These are phyloP conservation scores for Phylloporus sp. DNA, from an alignment of 1,284 basidiomycete species.

Conservation along the genomic window DNA sequence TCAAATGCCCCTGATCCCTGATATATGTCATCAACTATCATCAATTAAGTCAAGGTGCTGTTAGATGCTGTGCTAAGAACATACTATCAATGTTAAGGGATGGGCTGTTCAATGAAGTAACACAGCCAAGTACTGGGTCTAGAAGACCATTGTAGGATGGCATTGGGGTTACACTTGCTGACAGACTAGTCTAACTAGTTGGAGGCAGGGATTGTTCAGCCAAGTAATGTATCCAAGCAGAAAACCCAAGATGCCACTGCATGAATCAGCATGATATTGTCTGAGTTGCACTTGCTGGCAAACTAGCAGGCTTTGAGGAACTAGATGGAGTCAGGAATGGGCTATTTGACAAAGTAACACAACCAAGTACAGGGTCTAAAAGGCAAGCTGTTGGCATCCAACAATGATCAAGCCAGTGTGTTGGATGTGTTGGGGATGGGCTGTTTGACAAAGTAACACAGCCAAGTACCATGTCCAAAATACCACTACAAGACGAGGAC, in stretches of 20 bases:
- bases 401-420: too few relatives aligned
- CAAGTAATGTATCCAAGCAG: background rate
- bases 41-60: conserved; percentile 11
- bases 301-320: background rate
- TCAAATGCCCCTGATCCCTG: conserved; percentile 50
- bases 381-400: background rate
- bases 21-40: conserved; percentile 57
- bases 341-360: background rate
- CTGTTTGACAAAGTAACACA: conserved; percentile 19
- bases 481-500: conserved; percentile 19
- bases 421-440: too few relatives aligned
- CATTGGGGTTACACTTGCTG: background rate
- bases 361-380: conserved; percentile 19
- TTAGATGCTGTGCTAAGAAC: conserved; percentile 25
- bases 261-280: too few relatives aligned
- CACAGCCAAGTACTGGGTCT: conserved; percentile 21
- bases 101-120: conserved; percentile 5
- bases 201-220: conserved; percentile 18
- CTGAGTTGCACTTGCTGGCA: background rate
- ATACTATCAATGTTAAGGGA: conserved; percentile 55
- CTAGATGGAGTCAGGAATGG: background rate
- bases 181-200: background rate
- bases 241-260: background rate
- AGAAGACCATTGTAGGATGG: conserved; percentile 21
- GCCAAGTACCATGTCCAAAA: conserved; percentile 27